Evolutionary conservation across 2,329 filamentous ascomycete genomes (phyloP).

Genomic region (Lachnellula suecica): DNA sequence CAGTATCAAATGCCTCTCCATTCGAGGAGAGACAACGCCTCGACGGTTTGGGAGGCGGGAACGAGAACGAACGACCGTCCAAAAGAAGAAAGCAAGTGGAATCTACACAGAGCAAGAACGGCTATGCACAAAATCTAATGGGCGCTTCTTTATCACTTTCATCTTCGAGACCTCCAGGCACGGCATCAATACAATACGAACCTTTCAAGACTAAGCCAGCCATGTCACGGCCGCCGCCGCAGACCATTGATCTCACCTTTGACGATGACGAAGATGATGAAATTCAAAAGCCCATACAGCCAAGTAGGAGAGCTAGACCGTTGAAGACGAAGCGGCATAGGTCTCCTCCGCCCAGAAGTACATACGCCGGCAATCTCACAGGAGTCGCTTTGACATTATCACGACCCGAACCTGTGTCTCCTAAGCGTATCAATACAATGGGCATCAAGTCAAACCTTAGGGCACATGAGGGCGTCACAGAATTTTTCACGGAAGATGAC

Average conservation of each 20-base stretch:
- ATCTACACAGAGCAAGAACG: constrained; percentile 43
- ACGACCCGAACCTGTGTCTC: constrained; percentile 1
- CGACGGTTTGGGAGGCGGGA: constrained; percentile 13
- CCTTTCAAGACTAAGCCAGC: constrained; percentile 16
- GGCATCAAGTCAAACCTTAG: not conserved
- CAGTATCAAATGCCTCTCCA: constrained; percentile 58
- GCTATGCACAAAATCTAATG: constrained; percentile 52
- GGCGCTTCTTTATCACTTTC: constrained; percentile 44
- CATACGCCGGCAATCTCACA: constrained; percentile 30
- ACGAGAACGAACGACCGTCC: constrained; percentile 32
- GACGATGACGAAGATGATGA: constrained; percentile 17
- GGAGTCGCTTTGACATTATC: constrained; percentile 25
- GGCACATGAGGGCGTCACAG: not conserved
- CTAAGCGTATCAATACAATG: too few relatives aligned
- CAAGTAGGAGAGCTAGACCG: not conserved
- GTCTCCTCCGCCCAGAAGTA: constrained; percentile 17
- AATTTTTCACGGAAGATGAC: constrained; percentile 2
- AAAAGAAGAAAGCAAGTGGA: constrained; percentile 43
- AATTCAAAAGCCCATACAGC: not conserved
- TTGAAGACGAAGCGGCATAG: constrained; percentile 9
- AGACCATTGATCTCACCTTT: constrained; percentile 27
- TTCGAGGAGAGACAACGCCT: constrained; percentile 56
- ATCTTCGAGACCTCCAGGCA: constrained; percentile 32
- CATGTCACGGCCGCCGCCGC: constrained; percentile 1
- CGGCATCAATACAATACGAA: constrained; percentile 26